phyloP scores from a whole-genome alignment of 805 yeast genomes.

The Starmerella geochares region DNA sequence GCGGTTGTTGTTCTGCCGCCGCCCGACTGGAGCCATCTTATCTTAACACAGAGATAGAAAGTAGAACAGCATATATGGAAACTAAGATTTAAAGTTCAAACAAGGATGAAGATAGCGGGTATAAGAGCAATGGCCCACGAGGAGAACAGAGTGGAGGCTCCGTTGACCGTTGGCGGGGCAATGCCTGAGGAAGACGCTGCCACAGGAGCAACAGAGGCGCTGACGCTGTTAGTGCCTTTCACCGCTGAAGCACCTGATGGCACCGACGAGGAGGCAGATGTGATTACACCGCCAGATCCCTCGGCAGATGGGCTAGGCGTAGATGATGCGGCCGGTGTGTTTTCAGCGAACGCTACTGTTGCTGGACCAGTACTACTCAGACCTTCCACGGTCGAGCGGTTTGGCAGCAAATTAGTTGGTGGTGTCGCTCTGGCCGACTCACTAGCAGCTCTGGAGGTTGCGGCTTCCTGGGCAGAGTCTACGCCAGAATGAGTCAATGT shows the following conservation, averaged over 20 bases:
- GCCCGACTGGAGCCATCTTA: too few relatives aligned
- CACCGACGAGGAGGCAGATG: too few relatives aligned
- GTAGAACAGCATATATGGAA: background rate
- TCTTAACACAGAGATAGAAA: too few relatives aligned
- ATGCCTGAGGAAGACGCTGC: background rate
- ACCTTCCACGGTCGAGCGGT: background rate
- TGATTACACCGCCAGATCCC: too few relatives aligned
- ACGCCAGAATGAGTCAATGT: constrained; percentile 6
- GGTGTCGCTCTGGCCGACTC: background rate
- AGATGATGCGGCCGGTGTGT: too few relatives aligned
- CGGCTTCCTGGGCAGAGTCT: background rate
- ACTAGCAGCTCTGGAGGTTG: background rate
- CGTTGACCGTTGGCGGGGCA: background rate
- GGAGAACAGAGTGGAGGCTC: background rate
- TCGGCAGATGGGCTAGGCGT: too few relatives aligned
- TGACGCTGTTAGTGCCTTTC: too few relatives aligned
- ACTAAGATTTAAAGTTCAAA: background rate
- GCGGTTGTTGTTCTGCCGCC: too few relatives aligned
- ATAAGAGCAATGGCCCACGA: background rate
- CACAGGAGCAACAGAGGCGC: background rate
- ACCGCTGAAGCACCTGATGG: too few relatives aligned
- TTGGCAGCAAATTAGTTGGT: too few relatives aligned
- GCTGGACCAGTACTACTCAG: background rate
- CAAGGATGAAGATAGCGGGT: background rate
- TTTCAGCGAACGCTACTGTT: too few relatives aligned